Base-by-base conservation (phyloP, 1,284 basidiomycete species). In the Austroboletus sp. region DNA sequence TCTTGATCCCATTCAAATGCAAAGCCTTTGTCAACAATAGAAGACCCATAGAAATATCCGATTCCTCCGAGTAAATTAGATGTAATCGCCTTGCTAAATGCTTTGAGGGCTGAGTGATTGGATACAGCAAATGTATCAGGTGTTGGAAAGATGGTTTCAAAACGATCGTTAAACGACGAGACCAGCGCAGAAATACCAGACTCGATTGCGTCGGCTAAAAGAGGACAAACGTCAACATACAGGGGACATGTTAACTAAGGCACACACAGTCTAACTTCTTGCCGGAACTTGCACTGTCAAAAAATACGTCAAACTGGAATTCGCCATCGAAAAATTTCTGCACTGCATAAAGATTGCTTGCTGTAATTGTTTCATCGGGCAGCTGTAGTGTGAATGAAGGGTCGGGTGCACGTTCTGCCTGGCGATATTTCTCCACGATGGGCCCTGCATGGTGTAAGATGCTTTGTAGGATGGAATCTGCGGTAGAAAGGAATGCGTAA, bases 31-130 rank as follows among this genome's bases (percentile, higher is more conserved):
- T 97, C 88, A 13, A 95, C 79, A 52, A 97, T 84, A 0, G 89
- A 91, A 3, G 76, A 79, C n/a, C 93, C 93, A 56, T 93, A 86
- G 66, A 92, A 97, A 68, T 94, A 97, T 10, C 94, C 93, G 38
- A 97, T 82, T 31, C 93, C 93, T 42, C 89, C 93, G 11, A 95
- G 67, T 36, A 96, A 75, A 61, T 91, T 95, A 0, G 93, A 85
- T 0, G 90, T 93, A 50, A 95, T 78, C 12, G 85, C 84, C 58
- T 87, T 85, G 1, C 92, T 94, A 62, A 94, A 94, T 0, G 69
- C 70, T 47, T 81, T 69, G 15, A 88, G 63, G n/a, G 71, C 66
- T 46, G 75, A 67, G 40, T 67, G 65, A 44, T 75, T 69, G 6
- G 73, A 66, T 2, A 71, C 70, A 44, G 70, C 63, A 54, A 74